These are phyloP conservation scores for Suillus clintonianus DNA, from an alignment of 768 basidiomycete genomes.

Conservation along the genomic window DNA sequence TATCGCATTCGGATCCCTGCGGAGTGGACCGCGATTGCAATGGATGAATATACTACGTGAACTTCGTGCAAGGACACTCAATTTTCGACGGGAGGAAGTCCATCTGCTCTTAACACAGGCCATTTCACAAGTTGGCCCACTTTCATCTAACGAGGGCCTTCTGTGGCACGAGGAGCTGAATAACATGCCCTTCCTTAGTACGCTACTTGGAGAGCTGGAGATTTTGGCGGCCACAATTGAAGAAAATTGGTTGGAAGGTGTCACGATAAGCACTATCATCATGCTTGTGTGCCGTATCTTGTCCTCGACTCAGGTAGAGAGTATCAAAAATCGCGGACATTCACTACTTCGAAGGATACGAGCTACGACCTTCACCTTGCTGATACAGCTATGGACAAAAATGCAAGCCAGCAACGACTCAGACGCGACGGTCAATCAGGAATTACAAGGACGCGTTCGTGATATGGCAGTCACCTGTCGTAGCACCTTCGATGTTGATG, in stretches of 20 bases:
- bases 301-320: conserved; percentile 17
- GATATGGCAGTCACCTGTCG: too few relatives aligned
- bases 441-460: conserved; percentile 25
- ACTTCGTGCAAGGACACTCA: conserved; percentile 39
- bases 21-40: conserved; percentile 46
- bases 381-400: conserved; percentile 30
- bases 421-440: conserved; percentile 8
- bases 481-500: conserved; percentile 30
- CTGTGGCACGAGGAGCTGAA: conserved; percentile 45
- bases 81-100: conserved; percentile 41
- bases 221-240: conserved; percentile 35
- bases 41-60: conserved; percentile 54
- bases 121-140: conserved; percentile 43
- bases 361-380: conserved; percentile 36
- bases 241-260: conserved; percentile 43
- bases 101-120: conserved; percentile 46
- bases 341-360: conserved; percentile 35
- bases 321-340: conserved; percentile 18
- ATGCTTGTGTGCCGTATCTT: conserved; percentile 40
- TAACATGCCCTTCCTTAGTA: conserved; percentile 33
- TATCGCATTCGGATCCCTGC: conserved; percentile 45
- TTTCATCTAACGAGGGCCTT: conserved; percentile 12
- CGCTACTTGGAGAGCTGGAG: conserved; percentile 38
- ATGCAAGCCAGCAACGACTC: conserved; percentile 10
- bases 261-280: conserved; percentile 34